phyloP scores from a whole-genome alignment of 2,329 filamentous ascomycete genomes.

The Penicillium capsulatum region DNA sequence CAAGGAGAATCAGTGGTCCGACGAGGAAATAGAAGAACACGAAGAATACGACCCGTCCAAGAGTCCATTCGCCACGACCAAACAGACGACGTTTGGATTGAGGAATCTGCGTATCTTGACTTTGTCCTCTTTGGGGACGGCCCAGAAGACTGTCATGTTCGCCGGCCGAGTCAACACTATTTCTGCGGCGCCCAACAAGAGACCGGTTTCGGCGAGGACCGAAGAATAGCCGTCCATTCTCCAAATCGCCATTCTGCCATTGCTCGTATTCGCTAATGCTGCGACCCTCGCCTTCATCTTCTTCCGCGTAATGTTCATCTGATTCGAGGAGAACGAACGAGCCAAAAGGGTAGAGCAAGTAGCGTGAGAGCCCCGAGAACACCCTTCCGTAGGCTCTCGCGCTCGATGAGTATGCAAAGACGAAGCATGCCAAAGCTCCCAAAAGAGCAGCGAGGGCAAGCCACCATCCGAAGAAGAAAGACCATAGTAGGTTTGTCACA shows the following conservation, averaged over 20 bases:
- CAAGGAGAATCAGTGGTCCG: conserved; percentile 77
- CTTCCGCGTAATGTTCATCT: conserved; percentile 89
- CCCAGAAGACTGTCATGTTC: conserved; percentile 89
- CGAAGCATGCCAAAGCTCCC: conserved; percentile 72
- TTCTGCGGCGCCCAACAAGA: conserved; percentile 77
- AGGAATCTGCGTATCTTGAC: conserved; percentile 39
- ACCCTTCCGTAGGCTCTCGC: conserved; percentile 81
- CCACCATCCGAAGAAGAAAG: conserved; percentile 93
- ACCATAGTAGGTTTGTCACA: conserved; percentile 88
- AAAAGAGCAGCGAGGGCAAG: conserved; percentile 70
- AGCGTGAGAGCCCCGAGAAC: conserved; percentile 76
- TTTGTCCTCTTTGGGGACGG: conserved; percentile 52
- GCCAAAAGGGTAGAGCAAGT: conserved; percentile 93
- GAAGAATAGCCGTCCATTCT: conserved; percentile 94
- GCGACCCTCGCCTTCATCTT: conserved; percentile 90
- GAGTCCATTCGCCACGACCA: conserved; percentile 90
- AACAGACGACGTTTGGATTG: conserved; percentile 79
- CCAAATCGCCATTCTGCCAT: conserved; percentile 96
- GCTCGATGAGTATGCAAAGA: conserved; percentile 74
- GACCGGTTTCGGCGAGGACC: conserved; percentile 73
- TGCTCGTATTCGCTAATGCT: conserved; percentile 99
- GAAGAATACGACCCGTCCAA: conserved; percentile 93
- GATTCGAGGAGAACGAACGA: conserved; percentile 91
- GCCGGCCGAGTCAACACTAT: conserved; percentile 81
- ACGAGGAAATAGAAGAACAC: conserved; percentile 92